Evolutionary conservation across 164 flowering plant species (phyloP).

Genomic region (Liriodendron chinense): DNA sequence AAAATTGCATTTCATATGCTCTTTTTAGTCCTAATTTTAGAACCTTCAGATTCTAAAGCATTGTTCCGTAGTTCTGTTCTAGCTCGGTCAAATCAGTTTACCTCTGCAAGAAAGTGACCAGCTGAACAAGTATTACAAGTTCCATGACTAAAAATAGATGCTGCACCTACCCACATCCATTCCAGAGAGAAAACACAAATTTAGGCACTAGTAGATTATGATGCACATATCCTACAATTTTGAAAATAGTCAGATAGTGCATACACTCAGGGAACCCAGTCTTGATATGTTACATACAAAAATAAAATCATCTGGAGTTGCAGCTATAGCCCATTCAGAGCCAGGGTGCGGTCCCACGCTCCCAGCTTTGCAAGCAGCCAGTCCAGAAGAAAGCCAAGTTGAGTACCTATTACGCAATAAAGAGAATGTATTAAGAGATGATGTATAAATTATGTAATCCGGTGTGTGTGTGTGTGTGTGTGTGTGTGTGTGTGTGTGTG

Average conservation of each 20-base stretch:
- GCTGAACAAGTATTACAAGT: background rate
- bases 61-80: too few species aligned
- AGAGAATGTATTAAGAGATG: background rate
- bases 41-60: too few species aligned
- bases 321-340: constrained; percentile 78
- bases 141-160: background rate
- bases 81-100: too few species aligned
- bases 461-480: too few species aligned
- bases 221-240: background rate
- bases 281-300: constrained; percentile 43
- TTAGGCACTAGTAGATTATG: background rate
- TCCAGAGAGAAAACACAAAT: background rate
- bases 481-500: too few species aligned
- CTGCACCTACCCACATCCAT: background rate
- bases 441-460: background rate
- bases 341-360: constrained; percentile 45
- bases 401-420: constrained; percentile 49
- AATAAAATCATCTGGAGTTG: constrained; percentile 77
- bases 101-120: background rate
- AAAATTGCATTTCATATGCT: too few species aligned
- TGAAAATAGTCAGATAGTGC: background rate
- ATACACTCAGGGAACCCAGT: background rate
- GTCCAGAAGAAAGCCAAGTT: constrained; percentile 77
- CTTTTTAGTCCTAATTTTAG: too few species aligned
- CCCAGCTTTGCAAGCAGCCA: constrained; percentile 61